These are phyloP conservation scores for Naumovozyma baii DNA, from an alignment of 805 yeast species.

Conservation along the genomic window DNA sequence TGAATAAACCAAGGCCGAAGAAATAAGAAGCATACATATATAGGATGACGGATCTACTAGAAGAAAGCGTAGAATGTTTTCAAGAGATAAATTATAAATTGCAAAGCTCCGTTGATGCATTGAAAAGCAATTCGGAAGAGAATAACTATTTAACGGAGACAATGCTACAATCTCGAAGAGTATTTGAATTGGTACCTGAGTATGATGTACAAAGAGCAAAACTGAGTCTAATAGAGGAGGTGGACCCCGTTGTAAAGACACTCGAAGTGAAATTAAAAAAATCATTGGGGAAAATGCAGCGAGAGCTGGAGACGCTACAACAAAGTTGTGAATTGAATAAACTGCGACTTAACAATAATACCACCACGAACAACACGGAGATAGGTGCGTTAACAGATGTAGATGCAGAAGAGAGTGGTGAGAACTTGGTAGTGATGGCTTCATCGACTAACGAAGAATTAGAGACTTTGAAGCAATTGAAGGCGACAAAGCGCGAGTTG, in stretches of 20 bases:
- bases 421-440: constrained; percentile 25
- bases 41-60: constrained; percentile 19
- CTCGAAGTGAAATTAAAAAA: constrained; percentile 21
- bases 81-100: constrained; percentile 16
- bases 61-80: constrained; percentile 15
- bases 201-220: constrained; percentile 29
- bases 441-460: constrained; percentile 27
- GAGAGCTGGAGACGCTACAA: constrained; percentile 23
- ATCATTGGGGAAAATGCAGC: constrained; percentile 17
- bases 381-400: not conserved
- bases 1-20: not conserved
- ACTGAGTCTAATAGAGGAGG: constrained; percentile 25
- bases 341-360: constrained; percentile 16
- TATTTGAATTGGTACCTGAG: constrained; percentile 25
- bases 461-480: constrained; percentile 20
- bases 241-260: constrained; percentile 24
- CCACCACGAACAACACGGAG: constrained; percentile 4
- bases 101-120: constrained; percentile 14
- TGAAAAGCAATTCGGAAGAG: constrained; percentile 13
- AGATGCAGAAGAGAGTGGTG: constrained; percentile 10
- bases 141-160: constrained; percentile 17
- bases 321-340: constrained; percentile 25
- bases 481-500: constrained; percentile 15
- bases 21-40: not conserved
- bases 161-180: constrained; percentile 21